Evolutionary conservation across 164 flowering plant genomes (phyloP).

Genomic region (Paratinospora sagittata): DNA sequence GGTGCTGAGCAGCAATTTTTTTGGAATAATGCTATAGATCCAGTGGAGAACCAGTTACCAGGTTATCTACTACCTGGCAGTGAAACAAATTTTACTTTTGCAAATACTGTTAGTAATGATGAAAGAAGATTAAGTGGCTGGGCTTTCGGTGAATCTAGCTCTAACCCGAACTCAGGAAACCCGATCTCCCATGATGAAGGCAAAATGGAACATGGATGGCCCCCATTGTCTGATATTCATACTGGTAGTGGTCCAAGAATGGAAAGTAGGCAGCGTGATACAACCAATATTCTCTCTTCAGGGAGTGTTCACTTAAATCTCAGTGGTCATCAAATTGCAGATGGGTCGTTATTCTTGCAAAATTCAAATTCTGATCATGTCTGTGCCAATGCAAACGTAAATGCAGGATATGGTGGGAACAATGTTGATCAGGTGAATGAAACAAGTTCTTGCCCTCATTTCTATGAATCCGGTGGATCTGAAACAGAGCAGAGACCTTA

Average conservation of each 20-base stretch:
- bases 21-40: slow-evolving; percentile 41
- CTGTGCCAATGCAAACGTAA: slow-evolving; percentile 28
- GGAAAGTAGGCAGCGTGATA: slow-evolving; percentile 31
- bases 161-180: slow-evolving; percentile 26
- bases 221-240: slow-evolving; percentile 27
- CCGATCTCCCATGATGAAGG: slow-evolving; percentile 33
- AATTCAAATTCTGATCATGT: slow-evolving; percentile 27
- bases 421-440: slow-evolving; percentile 32
- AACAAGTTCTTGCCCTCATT: slow-evolving; percentile 18
- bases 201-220: slow-evolving; percentile 48
- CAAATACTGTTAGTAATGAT: slow-evolving; percentile 26
- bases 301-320: slow-evolving; percentile 27
- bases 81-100: slow-evolving; percentile 26
- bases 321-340: slow-evolving; percentile 18
- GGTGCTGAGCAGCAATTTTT: slow-evolving; percentile 35
- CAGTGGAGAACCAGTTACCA: slow-evolving; percentile 32
- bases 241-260: slow-evolving; percentile 30
- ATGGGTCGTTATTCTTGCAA: slow-evolving; percentile 28
- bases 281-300: slow-evolving; percentile 24
- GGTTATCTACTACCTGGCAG: slow-evolving; percentile 29
- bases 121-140: slow-evolving; percentile 33
- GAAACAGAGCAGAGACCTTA: slow-evolving; percentile 27
- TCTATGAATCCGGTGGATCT: slow-evolving; percentile 28
- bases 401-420: slow-evolving; percentile 29
- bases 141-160: slow-evolving; percentile 45